Evolutionary conservation across 2,329 filamentous ascomycete species (phyloP), one percentile per base, ranked within the genome.

Genomic region (Nemania sp.): DNA sequence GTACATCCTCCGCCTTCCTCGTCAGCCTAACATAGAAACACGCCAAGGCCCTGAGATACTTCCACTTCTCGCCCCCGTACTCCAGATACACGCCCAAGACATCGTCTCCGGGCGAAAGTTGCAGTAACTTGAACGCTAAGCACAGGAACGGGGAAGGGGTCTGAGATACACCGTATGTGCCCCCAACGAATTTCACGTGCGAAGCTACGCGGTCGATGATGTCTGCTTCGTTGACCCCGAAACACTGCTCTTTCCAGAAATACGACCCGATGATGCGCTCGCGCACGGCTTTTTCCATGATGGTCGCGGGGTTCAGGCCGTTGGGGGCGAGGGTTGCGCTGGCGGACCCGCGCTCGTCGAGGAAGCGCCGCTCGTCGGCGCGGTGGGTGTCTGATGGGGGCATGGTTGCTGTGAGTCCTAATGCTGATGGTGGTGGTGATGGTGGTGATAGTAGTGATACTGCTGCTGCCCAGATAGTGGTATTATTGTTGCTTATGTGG

Each of bases 161-260:
- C 71, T 97, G 93, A 42, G 86, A 81, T 15, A 84, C 82, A 48
- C 92, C 91, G 66, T 91, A 91, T 5, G 91, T 96, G 62, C 94
- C 94, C 59, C 92, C 94, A 52, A 99, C 82, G 72, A 88, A 94
- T 43, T 77, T 81, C 41, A 99, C 82, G 72, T 86, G 81, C 64
- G 93, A 88, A 22, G 91, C 89, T 0, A 95, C 92, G 61, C 94
- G 90, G 75, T 97, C 90, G 65, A 96, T 88, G 5, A 99, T 78
- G 72, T 86, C 83, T 47, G 84, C 83, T 69, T 87, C 85, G 76
- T 97, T 99, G 61, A 99, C 80, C 36, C 89, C 94, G 74, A 97
- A 99, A 72, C 94, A 97, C 76, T 97, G 92, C 75, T 97, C 94
- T 73, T 97, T 97, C 89, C 91, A 99, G 77, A 96, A 99, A 75